Base-by-base conservation (phyloP, 768 basidiomycete genomes). In the Suillus placidus region DNA sequence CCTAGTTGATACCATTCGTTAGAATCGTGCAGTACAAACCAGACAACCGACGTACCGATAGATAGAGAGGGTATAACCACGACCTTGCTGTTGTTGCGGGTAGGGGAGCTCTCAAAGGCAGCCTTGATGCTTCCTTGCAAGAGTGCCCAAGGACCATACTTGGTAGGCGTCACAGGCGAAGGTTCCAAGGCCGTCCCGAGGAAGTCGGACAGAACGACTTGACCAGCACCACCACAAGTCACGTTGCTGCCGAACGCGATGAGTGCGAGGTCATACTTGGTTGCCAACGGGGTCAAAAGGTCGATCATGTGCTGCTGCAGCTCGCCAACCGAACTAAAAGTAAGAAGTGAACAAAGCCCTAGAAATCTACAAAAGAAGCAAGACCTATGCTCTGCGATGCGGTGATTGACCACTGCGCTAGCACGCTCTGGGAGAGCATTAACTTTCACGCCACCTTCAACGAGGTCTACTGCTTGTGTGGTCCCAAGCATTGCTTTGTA, bases 381-480 rank as follows among this genome's bases (percentile, higher is more conserved):
- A 14, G n/a, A 86, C 87, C 87, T 88, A 43, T 82, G 78, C 18
- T 84, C 84, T 4, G 87, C 83, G 54, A 93, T 87, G 35, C 90
- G 86, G 70, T 90, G 88, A 72, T 92, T 90, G 54, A 92, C 84
- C 23, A 92, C 73, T 6, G 86, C 87, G 72, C 80, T 85, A 6
- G 85, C 87, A 66, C 78, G 80, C 75, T 93, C 91, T 0, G 92
- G 92, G 23, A 94, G 82, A 26, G 91, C 91, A 71, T 93, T 93
- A 37, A 82, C 81, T 76, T 91, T 91, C n/a, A 87, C 84, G 16
- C 87, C 87, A 37, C 86, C 86, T 40, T 80, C 77, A 47, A 86
- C 81, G 26, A 94, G 70, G 70, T 93, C 91, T 60, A 88, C 82
- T 1, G 92, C 92, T 74, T 92, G 90, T 0, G 92, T 92, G 4